Conservation (phyloP, 1,284 basidiomycete species). For the Ceratobasidium sp. region DNA sequence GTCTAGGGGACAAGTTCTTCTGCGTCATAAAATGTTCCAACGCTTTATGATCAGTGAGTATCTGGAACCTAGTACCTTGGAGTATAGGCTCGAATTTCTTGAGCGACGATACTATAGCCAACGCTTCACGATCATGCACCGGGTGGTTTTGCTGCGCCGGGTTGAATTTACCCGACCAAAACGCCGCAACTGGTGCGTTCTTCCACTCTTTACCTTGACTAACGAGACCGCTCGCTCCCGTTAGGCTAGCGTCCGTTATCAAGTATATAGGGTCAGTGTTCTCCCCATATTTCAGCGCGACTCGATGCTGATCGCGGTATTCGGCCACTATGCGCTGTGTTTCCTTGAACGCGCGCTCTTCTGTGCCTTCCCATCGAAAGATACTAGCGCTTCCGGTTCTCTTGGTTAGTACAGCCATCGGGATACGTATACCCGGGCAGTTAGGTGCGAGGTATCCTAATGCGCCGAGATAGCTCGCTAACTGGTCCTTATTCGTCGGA, state of each 20-base stretch:
- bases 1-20: constrained; percentile 56
- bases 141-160: constrained; percentile 55
- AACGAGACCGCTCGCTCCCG: constrained; percentile 51
- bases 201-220: constrained; percentile 52
- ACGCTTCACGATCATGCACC: constrained; percentile 57
- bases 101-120: constrained; percentile 58
- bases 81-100: constrained; percentile 59
- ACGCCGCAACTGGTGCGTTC: constrained; percentile 51
- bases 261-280: constrained; percentile 50
- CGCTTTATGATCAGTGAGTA: constrained; percentile 58
- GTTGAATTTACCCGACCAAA: constrained; percentile 57
- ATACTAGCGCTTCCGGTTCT: constrained; percentile 42
- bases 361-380: constrained; percentile 53
- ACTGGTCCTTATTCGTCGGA: constrained; percentile 43
- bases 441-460: constrained; percentile 45
- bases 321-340: constrained; percentile 52
- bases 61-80: constrained; percentile 56
- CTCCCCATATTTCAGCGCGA: constrained; percentile 51
- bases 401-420: constrained; percentile 50
- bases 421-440: constrained; percentile 44
- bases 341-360: constrained; percentile 56
- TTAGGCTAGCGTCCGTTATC: constrained; percentile 51
- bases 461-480: constrained; percentile 44
- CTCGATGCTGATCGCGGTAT: constrained; percentile 49
- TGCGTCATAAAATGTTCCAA: constrained; percentile 57